phyloP scores from a whole-genome alignment of 192 early-diverging fungal genomes.

The Coemansia sp. region DNA sequence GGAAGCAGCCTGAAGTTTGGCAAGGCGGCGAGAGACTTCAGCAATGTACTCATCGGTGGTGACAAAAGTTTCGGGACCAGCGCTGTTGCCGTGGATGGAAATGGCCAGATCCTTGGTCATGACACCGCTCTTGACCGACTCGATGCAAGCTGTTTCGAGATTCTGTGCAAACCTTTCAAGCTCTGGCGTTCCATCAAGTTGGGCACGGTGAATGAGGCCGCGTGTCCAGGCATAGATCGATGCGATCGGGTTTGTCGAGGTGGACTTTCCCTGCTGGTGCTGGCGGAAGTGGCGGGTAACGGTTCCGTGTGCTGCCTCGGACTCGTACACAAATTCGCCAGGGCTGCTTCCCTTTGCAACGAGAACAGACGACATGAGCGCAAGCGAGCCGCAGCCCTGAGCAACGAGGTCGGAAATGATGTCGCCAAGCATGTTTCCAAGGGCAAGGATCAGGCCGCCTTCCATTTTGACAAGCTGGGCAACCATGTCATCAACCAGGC shows the following conservation, averaged over 20 bases:
- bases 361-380: conserved; percentile 96
- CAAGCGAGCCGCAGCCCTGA: conserved; percentile 94
- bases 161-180: conserved; percentile 72
- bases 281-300: conserved; percentile 94
- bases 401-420: conserved; percentile 95
- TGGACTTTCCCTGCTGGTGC: conserved; percentile 94
- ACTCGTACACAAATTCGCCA: conserved; percentile 69
- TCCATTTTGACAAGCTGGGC: conserved; percentile 94
- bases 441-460: conserved; percentile 92
- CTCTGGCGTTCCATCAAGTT: conserved; percentile 81
- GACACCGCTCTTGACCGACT: conserved; percentile 76
- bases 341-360: conserved; percentile 91
- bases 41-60: conserved; percentile 87
- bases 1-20: conserved; percentile 28
- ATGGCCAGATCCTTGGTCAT: conserved; percentile 99
- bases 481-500: conserved; percentile 98
- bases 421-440: conserved; percentile 96
- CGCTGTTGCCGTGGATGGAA: conserved; percentile 83
- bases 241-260: conserved; percentile 96
- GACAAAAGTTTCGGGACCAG: conserved; percentile 77
- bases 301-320: conserved; percentile 97
- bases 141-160: conserved; percentile 85
- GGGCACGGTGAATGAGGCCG: conserved; percentile 91
- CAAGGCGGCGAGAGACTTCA: conserved; percentile 69
- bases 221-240: conserved; percentile 96